Base-by-base conservation (phyloP, 192 early-diverging fungal genomes). In the Entrophospora sp. region DNA sequence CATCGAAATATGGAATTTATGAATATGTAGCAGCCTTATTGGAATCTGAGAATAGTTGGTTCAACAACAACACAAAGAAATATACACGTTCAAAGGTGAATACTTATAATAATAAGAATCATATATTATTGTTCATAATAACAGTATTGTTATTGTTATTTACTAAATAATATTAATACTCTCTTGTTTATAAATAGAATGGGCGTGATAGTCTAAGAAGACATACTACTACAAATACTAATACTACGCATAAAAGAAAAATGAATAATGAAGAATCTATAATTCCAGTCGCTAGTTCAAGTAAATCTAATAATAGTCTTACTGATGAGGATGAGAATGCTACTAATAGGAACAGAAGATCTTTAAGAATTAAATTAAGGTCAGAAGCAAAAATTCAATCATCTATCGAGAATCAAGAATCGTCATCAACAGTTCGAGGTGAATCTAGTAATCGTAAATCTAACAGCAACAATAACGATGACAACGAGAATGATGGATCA, bases 11-110 rank as follows among this genome's bases (percentile, higher is more conserved):
- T 53, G 31, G 55, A 27, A 66, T 66, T 42, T 66, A 66, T 31
- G 64, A 66, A 6, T 51, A 55, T 32, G 64, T 66, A 16, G 64
- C 64, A 18, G 64, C 48, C 18, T 28, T 66, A 12, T 18, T 66
- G 4, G 64, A 66, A 40, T 55, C 64, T 18, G 64, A 66, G 34
- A 66, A 66, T 42, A 66, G 64, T 49, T 66, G 64, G 64, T 55
- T 55, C 28, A 51, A 66, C 24, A 40, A 35, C 6, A 35, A 48
- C 12, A 66, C 52, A 55, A 53, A 51, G n/a, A 53, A 66, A 42
- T 14, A 5, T 30, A 3, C 64, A 40, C 31, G 37, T 28, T 20
- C 7, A 6, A 66, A 55, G 64, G 64, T 66, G 42, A 12, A 32
- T 51, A 24, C 9, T 51, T 10, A 5, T 24, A 18, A 10, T 27